Conservation (phyloP, 352 stramenopile species). For the Plasmopara muralis region DNA sequence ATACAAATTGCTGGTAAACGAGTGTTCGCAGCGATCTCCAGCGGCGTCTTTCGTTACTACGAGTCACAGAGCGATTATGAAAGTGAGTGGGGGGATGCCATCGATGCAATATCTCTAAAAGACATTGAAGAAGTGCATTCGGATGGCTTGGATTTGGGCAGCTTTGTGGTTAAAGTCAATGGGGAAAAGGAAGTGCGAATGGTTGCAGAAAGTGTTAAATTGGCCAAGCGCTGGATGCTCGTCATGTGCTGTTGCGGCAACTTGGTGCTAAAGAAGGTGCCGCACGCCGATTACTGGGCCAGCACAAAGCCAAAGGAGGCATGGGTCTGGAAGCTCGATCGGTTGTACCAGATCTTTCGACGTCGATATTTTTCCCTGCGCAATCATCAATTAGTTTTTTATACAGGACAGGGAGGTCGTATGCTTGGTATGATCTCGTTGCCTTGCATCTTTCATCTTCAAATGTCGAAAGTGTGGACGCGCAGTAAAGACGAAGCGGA, state of each 20-base stretch:
- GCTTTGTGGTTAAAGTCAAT: constrained; percentile 71
- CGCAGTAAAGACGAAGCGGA: constrained; percentile 58
- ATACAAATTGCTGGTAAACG: constrained; percentile 53
- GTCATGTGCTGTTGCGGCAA: constrained; percentile 84
- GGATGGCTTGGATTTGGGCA: constrained; percentile 56
- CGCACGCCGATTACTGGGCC: constrained; percentile 60
- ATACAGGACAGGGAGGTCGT: constrained; percentile 57
- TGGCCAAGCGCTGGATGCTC: constrained; percentile 82
- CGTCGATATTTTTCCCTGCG: constrained; percentile 75
- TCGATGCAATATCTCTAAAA: constrained; percentile 75
- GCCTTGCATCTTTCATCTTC: constrained; percentile 72
- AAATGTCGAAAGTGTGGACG: constrained; percentile 75
- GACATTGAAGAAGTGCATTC: constrained; percentile 76
- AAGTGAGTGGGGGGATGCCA: constrained; percentile 77
- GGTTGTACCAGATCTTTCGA: constrained; percentile 79
- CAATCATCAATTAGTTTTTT: constrained; percentile 81
- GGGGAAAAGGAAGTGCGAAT: constrained; percentile 69
- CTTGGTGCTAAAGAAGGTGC: constrained; percentile 62
- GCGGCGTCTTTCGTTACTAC: constrained; percentile 84
- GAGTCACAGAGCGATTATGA: constrained; percentile 74
- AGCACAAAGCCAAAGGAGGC: constrained; percentile 78
- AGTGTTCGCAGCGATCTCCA: constrained; percentile 74
- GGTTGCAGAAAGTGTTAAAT: constrained; percentile 55
- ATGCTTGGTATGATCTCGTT: constrained; percentile 72
- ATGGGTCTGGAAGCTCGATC: constrained; percentile 85